Evolutionary conservation across 441 rosid genomes (phyloP).

Genomic region (Populus hybrid): DNA sequence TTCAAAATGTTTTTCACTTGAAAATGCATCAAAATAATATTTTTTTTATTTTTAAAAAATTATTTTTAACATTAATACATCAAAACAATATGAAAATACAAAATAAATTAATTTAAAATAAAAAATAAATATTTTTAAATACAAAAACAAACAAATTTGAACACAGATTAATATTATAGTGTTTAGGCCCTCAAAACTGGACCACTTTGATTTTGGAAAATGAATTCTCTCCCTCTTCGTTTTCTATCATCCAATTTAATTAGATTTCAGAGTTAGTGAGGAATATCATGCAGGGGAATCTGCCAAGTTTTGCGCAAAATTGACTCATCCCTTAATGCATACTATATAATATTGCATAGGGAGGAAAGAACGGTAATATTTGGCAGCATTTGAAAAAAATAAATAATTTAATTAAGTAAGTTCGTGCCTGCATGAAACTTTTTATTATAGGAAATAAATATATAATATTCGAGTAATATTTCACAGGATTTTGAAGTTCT

Average conservation of each 20-base stretch:
- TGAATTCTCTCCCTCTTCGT: neutral
- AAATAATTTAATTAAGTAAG: neutral
- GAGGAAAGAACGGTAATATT: neutral
- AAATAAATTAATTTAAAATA: too few species aligned
- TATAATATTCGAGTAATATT: too few species aligned
- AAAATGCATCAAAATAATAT: too few species aligned
- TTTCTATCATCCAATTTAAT: slow-evolving; percentile 15
- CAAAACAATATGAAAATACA: too few species aligned
- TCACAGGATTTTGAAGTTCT: too few species aligned
- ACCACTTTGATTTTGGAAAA: slow-evolving; percentile 41
- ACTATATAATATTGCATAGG: neutral
- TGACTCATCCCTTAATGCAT: neutral
- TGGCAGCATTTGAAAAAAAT: neutral
- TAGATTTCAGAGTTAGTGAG: slow-evolving; percentile 29
- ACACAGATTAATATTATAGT: neutral
- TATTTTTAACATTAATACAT: too few species aligned
- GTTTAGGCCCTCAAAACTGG: slow-evolving; percentile 6
- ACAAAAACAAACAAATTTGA: too few species aligned
- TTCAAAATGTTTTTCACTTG: too few species aligned
- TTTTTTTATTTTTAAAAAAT: too few species aligned
- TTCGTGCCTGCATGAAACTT: neutral
- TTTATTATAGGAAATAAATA: too few species aligned
- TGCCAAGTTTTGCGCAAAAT: slow-evolving; percentile 30
- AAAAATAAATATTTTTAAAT: too few species aligned
- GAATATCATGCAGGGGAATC: slow-evolving; percentile 43